Base-by-base conservation (phyloP, 2,329 filamentous ascomycete genomes). In the Phaeosphaeriaceae sp. region DNA sequence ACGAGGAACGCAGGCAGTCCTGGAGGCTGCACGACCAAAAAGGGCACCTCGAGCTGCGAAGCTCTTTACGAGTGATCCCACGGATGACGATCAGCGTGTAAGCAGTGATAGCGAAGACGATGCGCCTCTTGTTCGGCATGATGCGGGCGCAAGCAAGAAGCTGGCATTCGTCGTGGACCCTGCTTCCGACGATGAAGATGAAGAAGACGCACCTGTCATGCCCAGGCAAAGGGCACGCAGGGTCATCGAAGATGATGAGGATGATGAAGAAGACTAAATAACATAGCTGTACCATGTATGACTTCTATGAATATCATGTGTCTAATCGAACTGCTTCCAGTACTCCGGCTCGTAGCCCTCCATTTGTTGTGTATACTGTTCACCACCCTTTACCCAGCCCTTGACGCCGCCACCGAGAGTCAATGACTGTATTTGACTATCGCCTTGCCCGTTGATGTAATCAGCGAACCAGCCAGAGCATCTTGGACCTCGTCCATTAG, bases 371-470 rank as follows among this genome's bases (percentile, higher is more conserved):
- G 69, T 78, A 60, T 72, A 82, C 30, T 70, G 57, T 17, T 69
- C 69, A 17, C 80, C 80, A 22, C 67, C 76, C 57, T 78, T 80
- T 9, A 82, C 78, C 80, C 80, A 82, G 0, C 78, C 79, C 60
- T 82, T 82, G 56, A 82, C 76, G 17, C 80, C 80, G 17, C 78
- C 79, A 56, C 75, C 77, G 19, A 82, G 67, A 9, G 79, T 80
- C 62, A 80, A 66, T 2, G 80, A 77, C 52, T 78, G 73, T 61
- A 82, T 78, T 13, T 79, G 65, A 32, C 68, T 64, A 52, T 81
- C 78, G 10, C 71, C 70, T 43, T 67, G 68, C 24, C 76, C 73
- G 8, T 63, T 59, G 21, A 77, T 66, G 55, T 73, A 75, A 54
- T 77, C 75, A 47, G 75, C 74, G 59, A 77, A 78, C 74, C 75